Percentiles rank a stretch among this genome's conserved stretches.
Conservation (phyloP, 768 basidiomycete genomes). For the Suillus discolor region DNA sequence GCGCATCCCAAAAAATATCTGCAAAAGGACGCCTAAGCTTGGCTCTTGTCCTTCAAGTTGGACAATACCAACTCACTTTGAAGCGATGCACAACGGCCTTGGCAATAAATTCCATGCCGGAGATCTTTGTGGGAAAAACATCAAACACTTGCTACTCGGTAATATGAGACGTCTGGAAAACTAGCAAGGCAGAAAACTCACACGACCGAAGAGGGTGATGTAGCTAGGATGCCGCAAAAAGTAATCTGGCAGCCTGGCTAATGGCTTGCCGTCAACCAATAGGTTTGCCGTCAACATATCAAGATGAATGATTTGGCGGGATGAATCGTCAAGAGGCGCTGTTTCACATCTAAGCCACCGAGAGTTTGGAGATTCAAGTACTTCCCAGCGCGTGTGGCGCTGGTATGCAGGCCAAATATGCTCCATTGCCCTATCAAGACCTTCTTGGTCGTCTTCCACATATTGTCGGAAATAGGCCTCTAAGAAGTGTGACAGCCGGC, state of each 20-base stretch:
- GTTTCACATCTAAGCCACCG: slow-evolving; percentile 35
- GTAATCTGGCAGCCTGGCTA: slow-evolving; percentile 38
- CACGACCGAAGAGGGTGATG: slow-evolving; percentile 38
- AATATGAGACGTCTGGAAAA: slow-evolving; percentile 2
- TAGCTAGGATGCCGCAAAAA: slow-evolving; percentile 39
- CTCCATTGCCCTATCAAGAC: slow-evolving; percentile 33
- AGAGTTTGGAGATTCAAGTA: slow-evolving; percentile 18
- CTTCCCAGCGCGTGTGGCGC: slow-evolving; percentile 28
- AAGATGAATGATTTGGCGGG: slow-evolving; percentile 36
- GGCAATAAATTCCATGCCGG: slow-evolving; percentile 38
- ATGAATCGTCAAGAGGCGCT: slow-evolving; percentile 2
- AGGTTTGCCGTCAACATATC: slow-evolving; percentile 44
- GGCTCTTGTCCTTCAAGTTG: not conserved
- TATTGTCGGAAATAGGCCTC: slow-evolving; percentile 21
- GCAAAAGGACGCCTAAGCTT: not conserved
- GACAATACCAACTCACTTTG: slow-evolving; percentile 19
- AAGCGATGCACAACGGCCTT: slow-evolving; percentile 19
- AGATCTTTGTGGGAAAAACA: slow-evolving; percentile 36
- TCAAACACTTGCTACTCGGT: slow-evolving; percentile 28
- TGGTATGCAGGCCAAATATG: slow-evolving; percentile 35
- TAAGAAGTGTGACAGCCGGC: slow-evolving; percentile 32
- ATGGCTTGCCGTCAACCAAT: slow-evolving; percentile 42
- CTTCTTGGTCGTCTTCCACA: slow-evolving; percentile 19
- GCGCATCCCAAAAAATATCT: not conserved
- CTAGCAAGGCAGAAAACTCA: slow-evolving; percentile 18